Base-by-base conservation (phyloP, 495 filamentous ascomycete genomes). In the Penicillium angulare region DNA sequence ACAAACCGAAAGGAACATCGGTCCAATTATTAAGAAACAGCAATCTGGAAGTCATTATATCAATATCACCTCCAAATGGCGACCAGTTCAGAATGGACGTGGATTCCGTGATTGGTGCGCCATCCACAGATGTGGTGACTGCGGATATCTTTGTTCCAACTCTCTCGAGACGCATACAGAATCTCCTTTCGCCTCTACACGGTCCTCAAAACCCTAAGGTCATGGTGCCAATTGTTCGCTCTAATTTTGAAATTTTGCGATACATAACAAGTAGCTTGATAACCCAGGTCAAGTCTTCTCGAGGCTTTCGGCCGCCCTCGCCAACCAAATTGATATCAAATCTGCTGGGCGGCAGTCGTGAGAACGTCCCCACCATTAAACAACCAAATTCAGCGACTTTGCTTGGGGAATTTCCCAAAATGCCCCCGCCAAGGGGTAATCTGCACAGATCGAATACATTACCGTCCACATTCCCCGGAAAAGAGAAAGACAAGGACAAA, bases 301-400 rank as follows among this genome's bases (percentile, higher is more conserved):
- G 77, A 59, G 57, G 76, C 0, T 86, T 89, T 56, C 79, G 90
- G 17, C 84, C 87, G 9, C 80, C 85, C 9, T 96, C 91, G 8
- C 92, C 93, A 0, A 89, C 92, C 29, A 98, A 97, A 66, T 69
- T 97, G 59, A 78, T 98, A 21, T 93, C 91, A 0, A 93, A 80
- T 56, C 79, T 98, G 43, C 74, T 96, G 24, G 81, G 82, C 39
- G 79, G 81, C 16, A 79, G 71, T 26, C 73, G 71, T 29, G 73
- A 76, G 1, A 63, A 61, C 35, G 55, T 56, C 0, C 57, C 69
- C 2, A 66, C 56, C 7, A 39, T 65, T 10, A 77, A 75, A 49
- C 51, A 50, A 61, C 56, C 75, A 61, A 65, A 51, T 3, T 72
- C 70, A 29, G 67, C 64, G 15, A 65, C 67, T 15, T 52, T 71